These are phyloP conservation scores for Colletotrichum phormii DNA, from an alignment of 2,329 filamentous ascomycete species.

Conservation along the genomic window DNA sequence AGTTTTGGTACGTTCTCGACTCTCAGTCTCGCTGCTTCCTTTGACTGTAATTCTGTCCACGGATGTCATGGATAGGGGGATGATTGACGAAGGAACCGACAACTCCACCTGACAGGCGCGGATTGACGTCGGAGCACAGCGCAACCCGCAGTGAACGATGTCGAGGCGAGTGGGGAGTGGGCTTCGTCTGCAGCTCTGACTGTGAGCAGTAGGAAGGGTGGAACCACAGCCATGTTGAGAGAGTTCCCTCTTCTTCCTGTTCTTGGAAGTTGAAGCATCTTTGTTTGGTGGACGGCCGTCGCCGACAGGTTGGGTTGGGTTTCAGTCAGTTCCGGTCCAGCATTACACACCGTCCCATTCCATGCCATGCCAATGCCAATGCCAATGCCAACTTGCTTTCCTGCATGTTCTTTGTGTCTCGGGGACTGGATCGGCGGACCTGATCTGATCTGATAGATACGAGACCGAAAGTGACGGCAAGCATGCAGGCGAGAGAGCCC, in stretches of 20 bases:
- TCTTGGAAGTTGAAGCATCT: neutral
- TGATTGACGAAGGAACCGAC: conserved; percentile 17
- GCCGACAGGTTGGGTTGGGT: conserved; percentile 22
- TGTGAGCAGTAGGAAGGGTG: conserved; percentile 17
- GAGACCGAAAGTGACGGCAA: conserved; percentile 26
- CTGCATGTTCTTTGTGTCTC: neutral
- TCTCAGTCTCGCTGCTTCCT: neutral
- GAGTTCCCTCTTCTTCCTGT: neutral
- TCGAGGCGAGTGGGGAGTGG: conserved; percentile 18
- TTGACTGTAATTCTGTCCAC: neutral
- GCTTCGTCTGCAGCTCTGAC: conserved; percentile 15
- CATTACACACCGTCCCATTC: neutral
- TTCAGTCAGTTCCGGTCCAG: neutral
- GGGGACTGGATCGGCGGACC: conserved; percentile 17
- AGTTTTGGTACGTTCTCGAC: neutral
- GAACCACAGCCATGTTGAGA: conserved; percentile 4
- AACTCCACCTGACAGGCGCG: conserved; percentile 17
- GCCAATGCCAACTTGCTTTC: neutral
- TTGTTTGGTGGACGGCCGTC: conserved; percentile 18
- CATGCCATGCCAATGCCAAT: neutral
- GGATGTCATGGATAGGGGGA: neutral
- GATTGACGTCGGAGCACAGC: conserved; percentile 11
- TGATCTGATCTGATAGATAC: conserved; percentile 29
- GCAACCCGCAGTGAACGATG: conserved; percentile 1
- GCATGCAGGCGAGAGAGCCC: conserved; percentile 5